phyloP scores from a whole-genome alignment of 257 asterid species.

The Scutellaria barbata region DNA sequence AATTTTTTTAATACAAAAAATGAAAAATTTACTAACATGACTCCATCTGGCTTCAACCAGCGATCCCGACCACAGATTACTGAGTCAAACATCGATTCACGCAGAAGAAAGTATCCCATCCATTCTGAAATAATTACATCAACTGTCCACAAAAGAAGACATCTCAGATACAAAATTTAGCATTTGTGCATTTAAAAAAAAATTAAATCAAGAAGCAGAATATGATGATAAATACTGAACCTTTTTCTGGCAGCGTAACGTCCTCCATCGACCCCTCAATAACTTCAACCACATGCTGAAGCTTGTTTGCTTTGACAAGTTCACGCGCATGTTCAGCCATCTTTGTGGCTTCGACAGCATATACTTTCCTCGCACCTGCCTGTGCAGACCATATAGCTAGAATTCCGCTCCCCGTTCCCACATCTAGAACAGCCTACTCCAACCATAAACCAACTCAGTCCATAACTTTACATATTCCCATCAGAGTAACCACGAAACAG shows the following conservation, averaged over 20 bases:
- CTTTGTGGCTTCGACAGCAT: constrained; percentile 98
- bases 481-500: constrained; percentile 6
- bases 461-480: constrained; percentile 23
- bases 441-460: constrained; percentile 50
- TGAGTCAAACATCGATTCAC: constrained; percentile 99
- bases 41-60: constrained; percentile 90
- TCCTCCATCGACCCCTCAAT: constrained; percentile 96
- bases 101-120: constrained; percentile 99
- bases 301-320: constrained; percentile 77
- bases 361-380: constrained; percentile 97
- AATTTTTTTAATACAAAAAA: constrained; percentile 3
- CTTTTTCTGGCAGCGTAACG: constrained; percentile 86
- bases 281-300: constrained; percentile 79
- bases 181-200: neutral
- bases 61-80: constrained; percentile 90
- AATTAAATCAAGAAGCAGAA: neutral
- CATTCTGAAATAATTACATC: constrained; percentile 96
- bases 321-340: constrained; percentile 87
- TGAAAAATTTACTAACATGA: constrained; percentile 63
- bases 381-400: constrained; percentile 99
- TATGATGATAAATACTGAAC: constrained; percentile 38
- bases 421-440: constrained; percentile 87
- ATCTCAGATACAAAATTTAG: constrained; percentile 14
- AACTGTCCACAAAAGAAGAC: constrained; percentile 49
- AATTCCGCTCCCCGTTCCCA: constrained; percentile 97